Conservation (phyloP, 345 rosid species). For the Noccaea bulbosa region DNA sequence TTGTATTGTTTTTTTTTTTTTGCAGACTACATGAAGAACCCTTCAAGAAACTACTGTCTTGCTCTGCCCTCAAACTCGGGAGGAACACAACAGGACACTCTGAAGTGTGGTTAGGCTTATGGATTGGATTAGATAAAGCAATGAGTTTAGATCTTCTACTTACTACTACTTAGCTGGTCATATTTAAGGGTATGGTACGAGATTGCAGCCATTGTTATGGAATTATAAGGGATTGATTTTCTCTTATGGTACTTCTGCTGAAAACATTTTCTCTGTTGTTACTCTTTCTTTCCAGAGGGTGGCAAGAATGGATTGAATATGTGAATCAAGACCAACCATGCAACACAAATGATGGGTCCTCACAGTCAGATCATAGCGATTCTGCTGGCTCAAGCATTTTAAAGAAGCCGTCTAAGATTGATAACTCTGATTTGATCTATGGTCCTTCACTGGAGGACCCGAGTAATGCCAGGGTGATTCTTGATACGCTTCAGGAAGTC, state of each 20-base stretch:
- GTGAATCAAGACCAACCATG: slow-evolving; percentile 84
- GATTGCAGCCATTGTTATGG: neutral
- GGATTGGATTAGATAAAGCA: slow-evolving; percentile 1
- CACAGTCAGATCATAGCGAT: slow-evolving; percentile 66
- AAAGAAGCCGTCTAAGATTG: slow-evolving; percentile 86
- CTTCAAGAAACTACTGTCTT: too few relatives aligned
- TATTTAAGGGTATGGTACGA: slow-evolving; percentile 7
- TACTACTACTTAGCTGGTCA: neutral
- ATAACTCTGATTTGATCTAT: slow-evolving; percentile 79
- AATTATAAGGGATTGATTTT: too few relatives aligned
- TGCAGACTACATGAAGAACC: too few relatives aligned
- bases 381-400: slow-evolving; percentile 53
- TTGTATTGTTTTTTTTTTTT: too few relatives aligned
- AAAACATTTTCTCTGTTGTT: slow-evolving; percentile 16
- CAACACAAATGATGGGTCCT: slow-evolving; percentile 60
- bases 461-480: slow-evolving; percentile 54
- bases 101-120: slow-evolving; percentile 28
- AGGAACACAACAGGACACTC: too few relatives aligned
- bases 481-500: slow-evolving; percentile 90
- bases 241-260: neutral
- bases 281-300: slow-evolving; percentile 60
- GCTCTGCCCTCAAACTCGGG: too few relatives aligned
- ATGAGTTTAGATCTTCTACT: neutral
- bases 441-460: slow-evolving; percentile 64
- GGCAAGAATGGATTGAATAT: slow-evolving; percentile 96